A percentile compares a stretch with the other conserved stretches of the same genome.
These are phyloP conservation scores for Cyclocybe cylindracea DNA, from an alignment of 768 basidiomycete species.

Conservation along the genomic window DNA sequence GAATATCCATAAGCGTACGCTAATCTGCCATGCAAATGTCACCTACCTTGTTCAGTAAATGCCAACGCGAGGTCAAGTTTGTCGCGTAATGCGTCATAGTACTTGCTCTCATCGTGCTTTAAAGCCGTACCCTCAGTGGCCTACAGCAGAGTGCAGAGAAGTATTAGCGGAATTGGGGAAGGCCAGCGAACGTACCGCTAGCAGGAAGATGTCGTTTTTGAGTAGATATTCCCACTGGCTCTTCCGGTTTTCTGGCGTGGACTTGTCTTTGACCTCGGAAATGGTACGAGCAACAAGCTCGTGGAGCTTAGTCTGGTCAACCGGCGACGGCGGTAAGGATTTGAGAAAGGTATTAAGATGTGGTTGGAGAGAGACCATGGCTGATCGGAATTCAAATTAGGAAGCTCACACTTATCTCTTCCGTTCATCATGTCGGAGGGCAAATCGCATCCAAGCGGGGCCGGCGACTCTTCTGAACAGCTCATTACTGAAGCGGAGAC, in stretches of 20 bases:
- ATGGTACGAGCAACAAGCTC: constrained; percentile 50
- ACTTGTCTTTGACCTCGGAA: constrained; percentile 37
- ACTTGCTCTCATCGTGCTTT: constrained; percentile 48
- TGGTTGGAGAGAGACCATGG: constrained; percentile 55
- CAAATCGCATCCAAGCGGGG: neutral
- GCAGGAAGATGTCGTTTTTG: constrained; percentile 67
- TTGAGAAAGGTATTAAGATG: constrained; percentile 51
- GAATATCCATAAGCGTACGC: neutral
- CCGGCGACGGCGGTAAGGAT: constrained; percentile 52
- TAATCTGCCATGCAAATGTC: neutral
- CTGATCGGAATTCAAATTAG: constrained; percentile 23
- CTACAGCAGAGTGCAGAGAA: constrained; percentile 34
- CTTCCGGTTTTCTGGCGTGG: constrained; percentile 60
- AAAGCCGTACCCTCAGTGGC: constrained; percentile 68
- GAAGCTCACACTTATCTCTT: constrained; percentile 17
- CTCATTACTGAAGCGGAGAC: constrained; percentile 5
- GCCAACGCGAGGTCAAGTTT: constrained; percentile 73
- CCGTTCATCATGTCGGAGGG: constrained; percentile 24
- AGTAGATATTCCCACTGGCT: constrained; percentile 77
- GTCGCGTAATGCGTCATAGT: constrained; percentile 62
- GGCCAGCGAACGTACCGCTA: constrained; percentile 57
- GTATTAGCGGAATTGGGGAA: neutral
- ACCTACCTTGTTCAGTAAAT: constrained; percentile 76
- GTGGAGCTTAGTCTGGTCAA: constrained; percentile 47
- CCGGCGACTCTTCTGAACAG: neutral